phyloP scores from a whole-genome alignment of 441 rosid genomes.

The Populus hybrid region DNA sequence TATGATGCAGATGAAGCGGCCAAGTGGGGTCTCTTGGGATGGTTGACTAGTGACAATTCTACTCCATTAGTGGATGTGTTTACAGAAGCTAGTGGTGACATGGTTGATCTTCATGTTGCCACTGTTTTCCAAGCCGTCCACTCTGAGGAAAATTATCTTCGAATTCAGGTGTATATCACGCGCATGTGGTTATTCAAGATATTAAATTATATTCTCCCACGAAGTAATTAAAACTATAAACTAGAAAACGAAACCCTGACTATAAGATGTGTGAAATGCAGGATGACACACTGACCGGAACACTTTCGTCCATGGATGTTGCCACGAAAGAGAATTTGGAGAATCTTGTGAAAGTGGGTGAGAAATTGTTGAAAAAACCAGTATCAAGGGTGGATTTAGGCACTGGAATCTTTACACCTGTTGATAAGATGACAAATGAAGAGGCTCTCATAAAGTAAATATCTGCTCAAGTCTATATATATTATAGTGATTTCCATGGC shows the following conservation, averaged over 20 bases:
- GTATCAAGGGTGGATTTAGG: slow-evolving; percentile 48
- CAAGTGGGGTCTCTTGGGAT: slow-evolving; percentile 54
- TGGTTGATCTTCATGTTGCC: slow-evolving; percentile 57
- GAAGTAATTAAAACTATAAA: too few species aligned
- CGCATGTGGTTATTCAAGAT: too few species aligned
- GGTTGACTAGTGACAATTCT: slow-evolving; percentile 42
- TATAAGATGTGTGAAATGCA: background rate
- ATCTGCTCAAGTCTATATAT: too few species aligned
- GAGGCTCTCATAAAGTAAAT: slow-evolving; percentile 38
- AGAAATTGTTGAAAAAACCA: slow-evolving; percentile 43
- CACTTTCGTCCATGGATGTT: slow-evolving; percentile 45
- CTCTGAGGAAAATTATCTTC: slow-evolving; percentile 45
- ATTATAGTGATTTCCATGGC: background rate
- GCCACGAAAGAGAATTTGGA: slow-evolving; percentile 48
- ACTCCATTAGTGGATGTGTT: slow-evolving; percentile 55
- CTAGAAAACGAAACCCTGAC: too few species aligned
- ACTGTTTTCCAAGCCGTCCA: slow-evolving; percentile 49
- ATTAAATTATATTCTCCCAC: too few species aligned
- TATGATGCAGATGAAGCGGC: slow-evolving; percentile 45
- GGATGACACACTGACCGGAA: slow-evolving; percentile 36
- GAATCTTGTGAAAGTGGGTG: slow-evolving; percentile 44
- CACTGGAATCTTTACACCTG: slow-evolving; percentile 35
- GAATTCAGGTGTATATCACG: slow-evolving; percentile 41
- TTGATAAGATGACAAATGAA: slow-evolving; percentile 34
- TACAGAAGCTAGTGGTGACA: slow-evolving; percentile 54